Base-by-base conservation (phyloP, 2,329 filamentous ascomycete genomes). In the Stachybotrys chartarum region DNA sequence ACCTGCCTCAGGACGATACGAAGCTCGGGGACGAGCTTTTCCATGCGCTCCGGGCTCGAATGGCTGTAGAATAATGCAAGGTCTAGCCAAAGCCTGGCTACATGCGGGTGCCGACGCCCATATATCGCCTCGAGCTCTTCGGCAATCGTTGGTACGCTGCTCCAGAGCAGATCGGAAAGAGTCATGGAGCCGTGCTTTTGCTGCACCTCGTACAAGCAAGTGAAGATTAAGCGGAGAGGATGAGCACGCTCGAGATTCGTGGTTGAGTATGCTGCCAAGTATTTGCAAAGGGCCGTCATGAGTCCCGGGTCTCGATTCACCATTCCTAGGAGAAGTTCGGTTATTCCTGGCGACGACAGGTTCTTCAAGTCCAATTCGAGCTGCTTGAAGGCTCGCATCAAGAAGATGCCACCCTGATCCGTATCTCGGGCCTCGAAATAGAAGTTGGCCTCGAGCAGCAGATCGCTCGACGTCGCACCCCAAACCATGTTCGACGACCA, bases 231-330 rank as follows among this genome's bases (percentile, higher is more conserved):
- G 7, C 74, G 71, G 17, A 76, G 64, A 1, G 74, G 74, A 56
- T 76, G 73, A 5, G 71, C 65, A 39, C 73, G 68, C 54, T 76
- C 74, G 31, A 74, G 66, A 59, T 76, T 74, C 1, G 73, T 76
- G 6, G 72, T 66, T 49, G 74, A 72, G 55, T 73, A 76, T 12
- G 73, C 73, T 3, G 73, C 72, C 35, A 77, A 60, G 56, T 76
- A 77, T 54, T 76, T 76, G 64, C 71, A 76, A 14, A 77, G 64
- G 1, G 74, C 72, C n/a, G 72, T 74, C 66, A 75, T 73, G 69
- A 76, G 69, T 17, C 73, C 73, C 14, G 71, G 68, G 54, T 77
- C 73, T 35, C 74, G 70, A 52, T 73, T 67, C 6, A 76, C 72
- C 72, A 77, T 75, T 46, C 73, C 72, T 24, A 76, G 59, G 16